Conservation (phyloP, 2,329 filamentous ascomycete genomes). For the Lecanosticta acicola region DNA sequence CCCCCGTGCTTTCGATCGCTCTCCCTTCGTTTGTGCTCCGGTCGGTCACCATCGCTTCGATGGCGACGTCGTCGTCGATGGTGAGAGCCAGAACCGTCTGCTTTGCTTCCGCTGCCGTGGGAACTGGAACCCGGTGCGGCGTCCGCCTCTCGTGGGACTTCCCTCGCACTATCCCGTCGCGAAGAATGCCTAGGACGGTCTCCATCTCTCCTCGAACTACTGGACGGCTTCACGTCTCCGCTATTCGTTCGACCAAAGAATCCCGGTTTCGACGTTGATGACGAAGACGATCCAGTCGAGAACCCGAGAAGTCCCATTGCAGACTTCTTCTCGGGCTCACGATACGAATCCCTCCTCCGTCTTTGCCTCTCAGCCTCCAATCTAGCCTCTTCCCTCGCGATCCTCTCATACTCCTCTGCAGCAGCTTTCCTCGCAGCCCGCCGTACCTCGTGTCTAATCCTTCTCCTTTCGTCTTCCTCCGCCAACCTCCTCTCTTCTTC, state of each 20-base stretch:
- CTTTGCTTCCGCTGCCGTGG: background rate
- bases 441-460: constrained; percentile 23
- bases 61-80: background rate
- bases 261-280: constrained; percentile 14
- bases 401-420: constrained; percentile 18
- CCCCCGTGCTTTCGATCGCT: constrained; percentile 3
- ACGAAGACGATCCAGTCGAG: constrained; percentile 7
- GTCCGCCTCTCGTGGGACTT: background rate
- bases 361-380: constrained; percentile 3
- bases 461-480: constrained; percentile 24
- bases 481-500: constrained; percentile 20
- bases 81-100: constrained; percentile 1
- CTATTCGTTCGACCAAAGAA: background rate
- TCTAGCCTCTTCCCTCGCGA: constrained; percentile 20
- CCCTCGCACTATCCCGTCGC: background rate
- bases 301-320: background rate
- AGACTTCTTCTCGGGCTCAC: constrained; percentile 6
- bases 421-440: constrained; percentile 24
- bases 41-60: constrained; percentile 7
- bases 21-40: constrained; percentile 3
- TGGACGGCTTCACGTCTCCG: background rate
- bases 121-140: background rate
- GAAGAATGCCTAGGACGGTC: constrained; percentile 1
- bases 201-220: background rate
- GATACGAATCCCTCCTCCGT: constrained; percentile 1